These are phyloP conservation scores for Dendrobium huoshanense DNA, from an alignment of 106 monocot genomes.

Conservation along the genomic window DNA sequence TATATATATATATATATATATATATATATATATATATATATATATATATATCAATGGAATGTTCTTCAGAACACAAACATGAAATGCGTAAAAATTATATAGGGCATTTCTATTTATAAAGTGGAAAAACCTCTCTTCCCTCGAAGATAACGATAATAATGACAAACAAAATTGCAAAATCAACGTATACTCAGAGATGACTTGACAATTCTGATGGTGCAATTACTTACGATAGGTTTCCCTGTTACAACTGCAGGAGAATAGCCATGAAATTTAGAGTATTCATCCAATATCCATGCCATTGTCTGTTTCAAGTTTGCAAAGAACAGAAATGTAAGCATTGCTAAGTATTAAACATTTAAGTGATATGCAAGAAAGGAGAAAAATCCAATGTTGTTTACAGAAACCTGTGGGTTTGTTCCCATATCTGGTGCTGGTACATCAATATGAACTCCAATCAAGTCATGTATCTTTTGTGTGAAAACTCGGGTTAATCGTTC, in stretches of 20 bases:
- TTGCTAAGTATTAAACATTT: background rate
- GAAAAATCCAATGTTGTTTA: background rate
- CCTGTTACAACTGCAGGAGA: constrained; percentile 93
- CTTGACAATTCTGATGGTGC: background rate
- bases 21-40: too few relatives aligned
- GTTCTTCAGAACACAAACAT: background rate
- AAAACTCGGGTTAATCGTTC: constrained; percentile 85
- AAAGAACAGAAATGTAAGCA: constrained; percentile 8
- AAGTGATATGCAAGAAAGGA: background rate
- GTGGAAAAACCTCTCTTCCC: background rate
- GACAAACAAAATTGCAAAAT: background rate
- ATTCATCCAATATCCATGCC: constrained; percentile 95
- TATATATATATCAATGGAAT: background rate
- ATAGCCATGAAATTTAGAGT: constrained; percentile 90
- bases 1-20: too few relatives aligned
- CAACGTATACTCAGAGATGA: background rate
- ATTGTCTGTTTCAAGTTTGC: constrained; percentile 49
- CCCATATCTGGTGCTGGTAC: constrained; percentile 97
- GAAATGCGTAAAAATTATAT: background rate
- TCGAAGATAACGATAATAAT: background rate
- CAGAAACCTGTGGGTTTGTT: constrained; percentile 62
- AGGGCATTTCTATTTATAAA: background rate
- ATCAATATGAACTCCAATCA: constrained; percentile 83
- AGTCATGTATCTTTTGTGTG: constrained; percentile 95
- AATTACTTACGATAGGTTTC: constrained; percentile 81